Base-by-base conservation (phyloP, 768 basidiomycete species). In the Termitomyces sp. region DNA sequence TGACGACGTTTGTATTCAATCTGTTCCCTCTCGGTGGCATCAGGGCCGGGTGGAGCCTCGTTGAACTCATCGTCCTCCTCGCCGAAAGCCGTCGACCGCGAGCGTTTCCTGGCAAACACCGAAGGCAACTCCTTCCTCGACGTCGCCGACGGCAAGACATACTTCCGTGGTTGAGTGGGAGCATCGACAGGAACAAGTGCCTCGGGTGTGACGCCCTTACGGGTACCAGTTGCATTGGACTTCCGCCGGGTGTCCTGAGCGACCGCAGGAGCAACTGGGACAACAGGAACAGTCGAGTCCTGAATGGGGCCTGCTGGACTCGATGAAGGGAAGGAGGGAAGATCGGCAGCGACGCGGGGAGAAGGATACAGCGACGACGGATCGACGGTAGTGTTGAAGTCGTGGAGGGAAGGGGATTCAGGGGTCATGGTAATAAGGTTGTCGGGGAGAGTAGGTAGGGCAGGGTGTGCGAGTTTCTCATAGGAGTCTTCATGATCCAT, bases 1-100 rank as follows among this genome's bases (percentile, higher is more conserved):
- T 88, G 86, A 5, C 87, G 81, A 50, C 92, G 82, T 80, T 93
- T 94, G 56, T 81, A 82, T 73, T 87, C 88, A 65, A 92, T 91
- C 64, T 86, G 86, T 65, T 87, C 83, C 62, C 79, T 71, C 71
- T 85, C 85, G 1, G 78, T 76, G 5, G 78, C 71, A 5, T 80
- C 74, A 0, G 81, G 76, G 1, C 69, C 69, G 15, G 72, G 69
- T 1, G 70, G 70, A 32, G 71, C 66, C 38, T 73, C 72, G 4
- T 69, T 70, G 31, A 75, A 74, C 53, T 75, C 73, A 32, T 81
- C 78, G 11, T 87, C 86, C 56, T 86, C 84, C 2, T 72, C 83
- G 2, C 78, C 81, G 59, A 74, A 74, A 1, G 79, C 76, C 60
- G 73, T 70, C 0, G 78, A 74, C 25, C 83, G 82, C 6, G 77